Evolutionary conservation across 495 filamentous ascomycete species (phyloP).

Genomic region (Evansstolkia leycettana): DNA sequence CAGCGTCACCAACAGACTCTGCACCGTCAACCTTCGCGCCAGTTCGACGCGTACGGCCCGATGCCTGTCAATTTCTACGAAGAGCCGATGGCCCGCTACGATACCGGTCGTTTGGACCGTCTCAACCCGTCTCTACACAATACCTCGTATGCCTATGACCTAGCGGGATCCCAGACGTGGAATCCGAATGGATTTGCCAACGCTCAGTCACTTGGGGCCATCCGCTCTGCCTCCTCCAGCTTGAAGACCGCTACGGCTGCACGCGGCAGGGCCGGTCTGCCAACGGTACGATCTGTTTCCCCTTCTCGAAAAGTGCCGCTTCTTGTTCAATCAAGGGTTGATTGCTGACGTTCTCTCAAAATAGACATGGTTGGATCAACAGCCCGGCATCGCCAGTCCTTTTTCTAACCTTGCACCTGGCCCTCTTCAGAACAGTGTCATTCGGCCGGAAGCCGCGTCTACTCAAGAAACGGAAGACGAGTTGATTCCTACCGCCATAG

Average conservation of each 20-base stretch:
- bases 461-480: conserved; percentile 57
- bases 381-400: conserved; percentile 39
- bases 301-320: too few species aligned
- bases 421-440: conserved; percentile 35
- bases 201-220: conserved; percentile 37
- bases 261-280: conserved; percentile 42
- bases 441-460: conserved; percentile 39
- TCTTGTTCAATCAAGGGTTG: too few species aligned
- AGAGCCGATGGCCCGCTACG: conserved; percentile 49
- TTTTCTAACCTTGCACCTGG: conserved; percentile 42
- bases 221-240: conserved; percentile 42
- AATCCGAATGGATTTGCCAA: conserved; percentile 45
- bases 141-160: conserved; percentile 44
- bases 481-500: conserved; percentile 94
- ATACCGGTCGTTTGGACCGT: conserved; percentile 46
- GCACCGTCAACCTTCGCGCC: conserved; percentile 53
- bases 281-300: conserved; percentile 36
- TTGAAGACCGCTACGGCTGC: conserved; percentile 37
- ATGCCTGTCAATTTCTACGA: conserved; percentile 53
- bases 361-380: conserved; percentile 52
- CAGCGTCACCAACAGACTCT: conserved; percentile 54
- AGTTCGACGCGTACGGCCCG: conserved; percentile 54
- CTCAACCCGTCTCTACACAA: conserved; percentile 42
- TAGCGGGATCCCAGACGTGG: conserved; percentile 54
- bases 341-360: conserved; percentile 8